Base-by-base conservation (phyloP, 129 eudicot species). In the Silybum marianum region DNA sequence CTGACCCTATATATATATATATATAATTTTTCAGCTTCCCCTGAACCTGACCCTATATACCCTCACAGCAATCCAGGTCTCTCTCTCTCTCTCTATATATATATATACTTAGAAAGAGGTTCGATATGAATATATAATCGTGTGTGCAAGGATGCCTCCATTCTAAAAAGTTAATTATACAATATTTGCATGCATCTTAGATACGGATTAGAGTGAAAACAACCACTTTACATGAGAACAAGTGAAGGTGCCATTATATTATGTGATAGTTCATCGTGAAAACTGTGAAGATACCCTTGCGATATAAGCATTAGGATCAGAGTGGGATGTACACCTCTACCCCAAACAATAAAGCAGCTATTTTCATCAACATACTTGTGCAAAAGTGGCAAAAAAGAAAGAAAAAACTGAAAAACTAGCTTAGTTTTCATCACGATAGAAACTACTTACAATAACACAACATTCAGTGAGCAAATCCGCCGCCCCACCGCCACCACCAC, bases 361-460 rank as follows among this genome's bases (percentile, higher is more conserved):
- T 54, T 54, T n/a, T 54, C 66, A 14, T 18, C 4, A 44, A 11
- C 0, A 11, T 44, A 44, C 54, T 11, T 10, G 54, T 44, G 54
- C 54, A 44, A 42, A 42, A 42, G 51, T 11, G 65, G 6, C 2
- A 58, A 7, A 21, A n/a, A 58, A 58, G n/a, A 18, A 58, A 58
- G 4, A 51, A 48, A 13, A 4, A 48, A 16, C n/a, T 3, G 0
- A 18, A 54, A 58, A 58, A 58, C 66, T 58, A 58, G 23, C 23
- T 19, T 58, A 58, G 23, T 58, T 58, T 58, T 58, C 66, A n/a
- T 58, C 23, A 7, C 14, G 13, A 62, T 10, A 22, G 18, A 34
- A 62, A 77, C 19, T 14, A 72, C 83, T 83, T 83, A 83, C 86
- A 30, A 23, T 13, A 51, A 69, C 25, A 9, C 40, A 24, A 46